Percentiles rank a stretch among this genome's conserved stretches.
These are phyloP conservation scores for Arxiozyma heterogenica DNA, from an alignment of 1,139 yeast species.

Conservation along the genomic window DNA sequence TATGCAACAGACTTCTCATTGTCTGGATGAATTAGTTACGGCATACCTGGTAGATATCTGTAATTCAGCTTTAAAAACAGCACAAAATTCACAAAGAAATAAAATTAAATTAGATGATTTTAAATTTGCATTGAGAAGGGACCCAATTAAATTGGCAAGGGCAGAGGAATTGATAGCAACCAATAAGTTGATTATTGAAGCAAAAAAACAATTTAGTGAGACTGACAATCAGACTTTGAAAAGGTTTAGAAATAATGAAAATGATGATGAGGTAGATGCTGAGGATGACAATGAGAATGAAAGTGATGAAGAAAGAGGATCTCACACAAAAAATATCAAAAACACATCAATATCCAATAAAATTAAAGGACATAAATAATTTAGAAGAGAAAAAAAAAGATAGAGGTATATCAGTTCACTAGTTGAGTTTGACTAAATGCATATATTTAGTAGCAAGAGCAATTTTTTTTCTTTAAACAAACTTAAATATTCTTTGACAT, in stretches of 20 bases:
- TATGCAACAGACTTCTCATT: conserved; percentile 63
- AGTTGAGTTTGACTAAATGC: not conserved
- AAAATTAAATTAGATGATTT: conserved; percentile 83
- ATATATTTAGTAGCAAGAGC: not conserved
- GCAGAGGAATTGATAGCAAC: conserved; percentile 68
- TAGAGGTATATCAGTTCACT: not conserved
- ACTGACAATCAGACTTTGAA: conserved; percentile 41
- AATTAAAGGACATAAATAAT: conserved; percentile 1
- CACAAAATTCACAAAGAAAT: conserved; percentile 49
- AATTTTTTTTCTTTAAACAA: no score
- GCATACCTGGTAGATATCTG: conserved; percentile 68
- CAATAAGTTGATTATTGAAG: conserved; percentile 67
- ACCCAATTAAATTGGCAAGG: conserved; percentile 76
- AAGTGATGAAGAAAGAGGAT: conserved; percentile 11
- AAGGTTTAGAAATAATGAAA: conserved; percentile 26
- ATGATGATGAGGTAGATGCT: conserved; percentile 28
- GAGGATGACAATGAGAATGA: conserved; percentile 29
- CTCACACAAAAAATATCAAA: conserved; percentile 4
- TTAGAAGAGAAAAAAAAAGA: not conserved
- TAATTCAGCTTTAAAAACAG: conserved; percentile 39
- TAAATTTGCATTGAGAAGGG: conserved; percentile 74
- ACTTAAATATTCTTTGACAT: no score
- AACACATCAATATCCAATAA: not conserved
- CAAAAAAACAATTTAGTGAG: conserved; percentile 74
- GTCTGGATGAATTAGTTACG: conserved; percentile 74